A percentile compares a stretch with the other conserved stretches of the same genome.
These are phyloP conservation scores for Aurantiochytrium sp. DNA, from an alignment of 108 stramenopile genomes.

Conservation along the genomic window DNA sequence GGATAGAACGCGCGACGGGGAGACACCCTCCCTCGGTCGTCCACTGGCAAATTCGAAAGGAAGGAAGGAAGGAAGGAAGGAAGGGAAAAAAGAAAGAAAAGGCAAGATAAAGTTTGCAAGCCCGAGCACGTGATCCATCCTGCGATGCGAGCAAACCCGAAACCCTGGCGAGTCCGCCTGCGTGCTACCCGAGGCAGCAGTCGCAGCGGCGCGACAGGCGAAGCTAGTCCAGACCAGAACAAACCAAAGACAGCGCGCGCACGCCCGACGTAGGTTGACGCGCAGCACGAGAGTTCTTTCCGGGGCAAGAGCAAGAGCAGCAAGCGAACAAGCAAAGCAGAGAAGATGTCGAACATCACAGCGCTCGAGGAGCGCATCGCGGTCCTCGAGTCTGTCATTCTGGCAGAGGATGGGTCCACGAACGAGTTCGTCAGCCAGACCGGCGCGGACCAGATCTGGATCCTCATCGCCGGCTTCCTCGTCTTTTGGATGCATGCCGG, in stretches of 20 bases:
- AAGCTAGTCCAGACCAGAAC: too few species aligned
- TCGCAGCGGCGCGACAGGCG: too few species aligned
- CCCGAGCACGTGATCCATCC: neutral
- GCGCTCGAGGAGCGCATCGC: neutral
- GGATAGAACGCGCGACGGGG: neutral
- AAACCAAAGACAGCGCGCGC: neutral
- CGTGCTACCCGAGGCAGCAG: too few species aligned
- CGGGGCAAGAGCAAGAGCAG: neutral
- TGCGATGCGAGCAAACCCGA: too few species aligned
- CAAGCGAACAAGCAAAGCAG: neutral
- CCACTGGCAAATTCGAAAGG: neutral
- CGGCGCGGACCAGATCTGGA: conserved; percentile 17
- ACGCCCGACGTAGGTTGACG: neutral
- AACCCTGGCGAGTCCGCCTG: too few species aligned
- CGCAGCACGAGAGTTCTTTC: neutral
- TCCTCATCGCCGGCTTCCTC: conserved; percentile 32
- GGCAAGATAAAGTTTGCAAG: neutral
- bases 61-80: neutral
- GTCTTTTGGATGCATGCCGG: conserved; percentile 67
- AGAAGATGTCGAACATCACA: neutral
- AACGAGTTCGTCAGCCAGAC: neutral
- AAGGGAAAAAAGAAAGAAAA: neutral
- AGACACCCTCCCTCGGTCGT: neutral
- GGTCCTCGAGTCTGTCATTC: neutral
- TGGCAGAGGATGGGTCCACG: neutral